A percentile compares a stretch with the other conserved stretches of the same genome.
phyloP scores from a whole-genome alignment of 2,329 filamentous ascomycete species.

The Neofusicoccum ribis region DNA sequence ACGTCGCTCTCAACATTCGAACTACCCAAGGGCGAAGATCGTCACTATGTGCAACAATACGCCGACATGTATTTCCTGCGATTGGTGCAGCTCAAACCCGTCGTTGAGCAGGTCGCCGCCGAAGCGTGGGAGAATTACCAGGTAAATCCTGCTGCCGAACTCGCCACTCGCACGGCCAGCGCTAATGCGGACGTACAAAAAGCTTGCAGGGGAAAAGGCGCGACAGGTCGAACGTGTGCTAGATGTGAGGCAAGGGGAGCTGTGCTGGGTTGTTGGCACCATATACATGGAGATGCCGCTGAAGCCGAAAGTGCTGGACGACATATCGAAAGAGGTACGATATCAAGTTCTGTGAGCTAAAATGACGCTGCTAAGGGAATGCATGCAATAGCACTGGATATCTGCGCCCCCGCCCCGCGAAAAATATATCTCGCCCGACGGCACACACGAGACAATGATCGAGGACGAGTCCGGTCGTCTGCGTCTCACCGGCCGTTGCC shows the following conservation, averaged over 20 bases:
- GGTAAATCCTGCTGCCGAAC: conserved; percentile 37
- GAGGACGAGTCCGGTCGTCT: conserved; percentile 95
- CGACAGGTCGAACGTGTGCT: conserved; percentile 82
- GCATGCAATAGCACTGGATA: conserved; percentile 71
- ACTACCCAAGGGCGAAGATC: conserved; percentile 62
- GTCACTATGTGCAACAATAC: conserved; percentile 91
- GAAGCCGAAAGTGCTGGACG: conserved; percentile 94
- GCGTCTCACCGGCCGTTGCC: conserved; percentile 68
- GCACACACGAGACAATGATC: conserved; percentile 69
- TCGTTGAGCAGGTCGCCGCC: conserved; percentile 71
- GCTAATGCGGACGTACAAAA: background rate
- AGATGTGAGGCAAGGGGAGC: conserved; percentile 90
- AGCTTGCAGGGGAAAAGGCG: conserved; percentile 73
- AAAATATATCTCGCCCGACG: conserved; percentile 70
- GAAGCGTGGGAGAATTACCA: conserved; percentile 75
- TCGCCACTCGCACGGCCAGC: background rate
- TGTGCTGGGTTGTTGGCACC: conserved; percentile 94
- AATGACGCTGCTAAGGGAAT: background rate
- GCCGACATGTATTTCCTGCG: conserved; percentile 97
- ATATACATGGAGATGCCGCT: conserved; percentile 96
- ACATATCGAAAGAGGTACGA: conserved; percentile 82
- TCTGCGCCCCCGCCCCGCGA: conserved; percentile 74
- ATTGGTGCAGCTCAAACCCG: conserved; percentile 81
- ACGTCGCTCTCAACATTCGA: conserved; percentile 73
- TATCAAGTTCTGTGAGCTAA: background rate